Conservation (phyloP, 768 basidiomycete genomes). For the Russula earlei region DNA sequence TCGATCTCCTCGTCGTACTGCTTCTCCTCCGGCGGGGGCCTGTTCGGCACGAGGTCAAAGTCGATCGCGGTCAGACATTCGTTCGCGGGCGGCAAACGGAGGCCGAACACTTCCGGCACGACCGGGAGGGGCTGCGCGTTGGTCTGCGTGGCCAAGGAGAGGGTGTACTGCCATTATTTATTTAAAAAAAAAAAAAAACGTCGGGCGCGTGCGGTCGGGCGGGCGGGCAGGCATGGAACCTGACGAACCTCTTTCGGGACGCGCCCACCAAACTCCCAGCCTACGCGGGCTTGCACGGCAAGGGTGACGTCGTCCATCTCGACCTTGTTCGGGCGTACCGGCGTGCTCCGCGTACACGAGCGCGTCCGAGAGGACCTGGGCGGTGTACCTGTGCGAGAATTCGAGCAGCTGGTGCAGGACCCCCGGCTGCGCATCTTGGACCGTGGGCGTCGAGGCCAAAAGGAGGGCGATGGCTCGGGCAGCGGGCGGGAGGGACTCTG, state of each 20-base stretch:
- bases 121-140: constrained; percentile 72
- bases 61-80: constrained; percentile 74
- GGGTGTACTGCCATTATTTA: constrained; percentile 46
- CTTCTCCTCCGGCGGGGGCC: constrained; percentile 67
- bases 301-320: constrained; percentile 77
- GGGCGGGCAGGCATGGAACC: no score
- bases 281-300: constrained; percentile 81
- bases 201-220: neutral
- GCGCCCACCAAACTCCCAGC: constrained; percentile 86
- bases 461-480: constrained; percentile 78
- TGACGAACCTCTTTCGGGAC: constrained; percentile 74
- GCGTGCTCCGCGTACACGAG: constrained; percentile 85
- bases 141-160: constrained; percentile 74
- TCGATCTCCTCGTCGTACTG: constrained; percentile 76
- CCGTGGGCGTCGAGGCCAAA: constrained; percentile 72
- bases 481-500: constrained; percentile 65
- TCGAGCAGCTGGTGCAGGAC: constrained; percentile 83
- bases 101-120: constrained; percentile 83
- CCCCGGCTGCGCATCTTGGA: constrained; percentile 79
- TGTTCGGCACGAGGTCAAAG: constrained; percentile 81
- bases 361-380: constrained; percentile 76
- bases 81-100: constrained; percentile 58
- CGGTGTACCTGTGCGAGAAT: constrained; percentile 76
- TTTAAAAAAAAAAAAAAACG: no score
- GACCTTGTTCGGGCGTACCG: constrained; percentile 63